Percentiles rank a stretch among this genome's conserved stretches.
These are phyloP conservation scores for Cynanchum wilfordii DNA, from an alignment of 257 asterid genomes.

Conservation along the genomic window DNA sequence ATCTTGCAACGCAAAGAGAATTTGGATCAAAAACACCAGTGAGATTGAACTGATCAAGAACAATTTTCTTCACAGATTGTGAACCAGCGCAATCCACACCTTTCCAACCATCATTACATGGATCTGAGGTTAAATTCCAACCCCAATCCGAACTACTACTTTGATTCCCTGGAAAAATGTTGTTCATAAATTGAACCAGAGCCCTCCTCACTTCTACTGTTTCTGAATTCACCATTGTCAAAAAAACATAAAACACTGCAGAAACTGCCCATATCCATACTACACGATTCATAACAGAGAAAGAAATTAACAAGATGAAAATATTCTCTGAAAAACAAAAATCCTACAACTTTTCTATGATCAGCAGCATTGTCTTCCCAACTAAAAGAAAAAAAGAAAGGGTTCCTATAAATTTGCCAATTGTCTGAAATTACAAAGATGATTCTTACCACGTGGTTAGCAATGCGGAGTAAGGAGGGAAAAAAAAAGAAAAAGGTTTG, in stretches of 20 bases:
- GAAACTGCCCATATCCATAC: background rate
- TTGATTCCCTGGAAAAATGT: slow-evolving; percentile 30
- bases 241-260: slow-evolving; percentile 13
- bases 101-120: slow-evolving; percentile 49
- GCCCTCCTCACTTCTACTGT: slow-evolving; percentile 37
- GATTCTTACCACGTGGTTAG: background rate
- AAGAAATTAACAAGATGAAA: background rate
- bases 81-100: slow-evolving; percentile 45
- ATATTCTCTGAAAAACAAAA: background rate
- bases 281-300: background rate
- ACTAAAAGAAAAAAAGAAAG: background rate
- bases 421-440: slow-evolving; percentile 13
- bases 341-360: background rate
- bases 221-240: slow-evolving; percentile 36
- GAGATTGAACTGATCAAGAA: slow-evolving; percentile 43
- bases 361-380: background rate
- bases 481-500: background rate
- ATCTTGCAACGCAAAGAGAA: slow-evolving; percentile 34
- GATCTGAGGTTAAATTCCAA: slow-evolving; percentile 64
- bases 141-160: slow-evolving; percentile 21
- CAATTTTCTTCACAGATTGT: slow-evolving; percentile 36
- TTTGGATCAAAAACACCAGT: slow-evolving; percentile 48
- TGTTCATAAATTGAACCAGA: slow-evolving; percentile 47
- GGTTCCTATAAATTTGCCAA: slow-evolving; percentile 11
- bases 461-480: background rate